Base-by-base conservation (phyloP, 176 grass and related monocot species). In the Chrysopogon serrulatus region DNA sequence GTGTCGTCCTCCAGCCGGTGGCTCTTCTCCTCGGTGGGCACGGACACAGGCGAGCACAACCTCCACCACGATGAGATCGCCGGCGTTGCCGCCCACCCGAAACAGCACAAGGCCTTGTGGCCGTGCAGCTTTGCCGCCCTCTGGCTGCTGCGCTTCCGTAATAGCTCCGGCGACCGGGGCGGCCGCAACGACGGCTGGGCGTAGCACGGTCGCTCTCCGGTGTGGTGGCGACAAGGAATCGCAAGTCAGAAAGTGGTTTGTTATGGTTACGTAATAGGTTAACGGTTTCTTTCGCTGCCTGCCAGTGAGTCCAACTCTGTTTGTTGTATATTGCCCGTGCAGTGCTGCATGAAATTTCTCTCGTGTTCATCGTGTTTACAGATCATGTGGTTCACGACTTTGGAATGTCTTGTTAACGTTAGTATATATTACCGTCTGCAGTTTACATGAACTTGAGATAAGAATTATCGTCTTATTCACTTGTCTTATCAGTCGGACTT, bases 1-100 rank as follows among this genome's bases (percentile, higher is more conserved):
- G 84, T 86, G 5, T 84, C 91, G 32, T 89, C 94, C 13, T 91
- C 94, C 49, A 89, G 78, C 40, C 62, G 88, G 54, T 91, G 85
- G 86, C 73, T 91, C 39, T 87, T 86, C 71, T 86, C 76, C 49
- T 86, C 82, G 21, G 77, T 83, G 28, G 40, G 76, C 2, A 16
- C 81, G 45, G 89, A 87, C 19, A 76, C 60, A 62, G 37, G 31
- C 51, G 74, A 83, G 16, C 79, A 78, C 24, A 35, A 9, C n/a
- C 3, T 49, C 43, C 41, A 53, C 6, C 51, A 43, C 27, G 45
- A 70, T 4, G 65, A 70, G 32, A 28, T 51, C 72, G 45, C 43
- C 77, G 61, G 6, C 74, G 51, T 12, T 19, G 49, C 74, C 51
- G 32, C 33, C 12, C 21, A 48, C 23, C 45, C 70, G 43, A 71